Conservation (phyloP, 371 early-diverging fungal genomes). For the Mortierella sp. region DNA sequence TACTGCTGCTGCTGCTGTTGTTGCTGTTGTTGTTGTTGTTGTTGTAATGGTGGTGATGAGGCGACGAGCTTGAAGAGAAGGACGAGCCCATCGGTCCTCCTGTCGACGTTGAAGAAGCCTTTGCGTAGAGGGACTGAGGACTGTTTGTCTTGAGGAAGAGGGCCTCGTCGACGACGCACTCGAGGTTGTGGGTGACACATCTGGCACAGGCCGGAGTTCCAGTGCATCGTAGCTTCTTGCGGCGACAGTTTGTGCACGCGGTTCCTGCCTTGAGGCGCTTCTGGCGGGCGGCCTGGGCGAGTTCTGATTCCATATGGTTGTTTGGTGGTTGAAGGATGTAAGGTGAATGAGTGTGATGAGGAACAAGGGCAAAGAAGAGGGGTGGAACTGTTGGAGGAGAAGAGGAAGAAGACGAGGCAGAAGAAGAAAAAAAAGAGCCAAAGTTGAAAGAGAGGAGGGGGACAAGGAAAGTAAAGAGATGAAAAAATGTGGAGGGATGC, state of each 20-base stretch:
- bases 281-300: constrained; percentile 30
- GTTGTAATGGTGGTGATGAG: neutral
- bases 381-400: neutral
- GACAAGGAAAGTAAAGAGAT: neutral
- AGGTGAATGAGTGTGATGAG: neutral
- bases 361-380: too few relatives aligned
- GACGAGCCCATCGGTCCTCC: neutral
- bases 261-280: constrained; percentile 38
- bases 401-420: neutral
- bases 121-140: constrained; percentile 19
- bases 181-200: constrained; percentile 31
- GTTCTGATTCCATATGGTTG: constrained; percentile 5
- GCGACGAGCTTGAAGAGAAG: neutral
- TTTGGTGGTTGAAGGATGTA: neutral
- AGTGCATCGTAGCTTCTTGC: constrained; percentile 36
- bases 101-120: neutral
- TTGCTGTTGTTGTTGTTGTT: neutral
- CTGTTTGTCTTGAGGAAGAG: constrained; percentile 37
- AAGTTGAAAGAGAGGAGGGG: neutral
- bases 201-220: constrained; percentile 31
- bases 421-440: neutral
- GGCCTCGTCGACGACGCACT: constrained; percentile 34
- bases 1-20: neutral
- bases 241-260: constrained; percentile 36
- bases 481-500: neutral